Evolutionary conservation across 75 land plant species (phyloP), one percentile per base, ranked within the genome.

Genomic region (Chamaecyparis obtusa): DNA sequence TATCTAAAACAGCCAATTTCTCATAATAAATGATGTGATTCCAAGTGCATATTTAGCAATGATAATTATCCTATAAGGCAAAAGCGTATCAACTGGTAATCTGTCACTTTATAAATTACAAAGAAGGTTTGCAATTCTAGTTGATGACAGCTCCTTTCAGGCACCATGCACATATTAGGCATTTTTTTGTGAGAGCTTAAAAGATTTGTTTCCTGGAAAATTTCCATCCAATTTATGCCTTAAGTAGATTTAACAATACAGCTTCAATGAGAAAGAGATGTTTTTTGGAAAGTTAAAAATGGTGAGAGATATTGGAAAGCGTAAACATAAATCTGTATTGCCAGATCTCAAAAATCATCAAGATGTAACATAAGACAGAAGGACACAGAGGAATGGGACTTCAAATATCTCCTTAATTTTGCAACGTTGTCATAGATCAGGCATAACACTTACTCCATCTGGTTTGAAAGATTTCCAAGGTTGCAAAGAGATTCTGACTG

Each of bases 391-490:
- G 19, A 78, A 0, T 2, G 0, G 27, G 43, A 37, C 27, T 41
- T 2, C 4, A 77, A 39, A 78, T 43, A 78, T 78, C 80, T 19
- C 21, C 39, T 9, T 78, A 19, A 78, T 78, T 21, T 78, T 78
- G 46, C 81, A 24, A 41, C 46, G 8, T 19, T 27, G 41, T 78
- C 81, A 36, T 37, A 77, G 17, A 78, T 14, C 43, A 78, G 39
- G 4, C 16, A 83, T 13, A 30, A 83, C 19, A 83, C 93, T 89
- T 87, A 98, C 99, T 87, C 99, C 99, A 90, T 98, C 99, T 85
- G 99, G 99, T 87, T 91, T 95, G 90, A 97, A 98, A 55, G 94
- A 95, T 81, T 96, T 93, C 96, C 96, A 98, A 30, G 99, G 99
- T 88, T 98, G 99, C n/a, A 98, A 88, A 83, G 99, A 98, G 76